Base-by-base conservation (phyloP, 352 stramenopile species). In the Phytophthora boehmeriae region DNA sequence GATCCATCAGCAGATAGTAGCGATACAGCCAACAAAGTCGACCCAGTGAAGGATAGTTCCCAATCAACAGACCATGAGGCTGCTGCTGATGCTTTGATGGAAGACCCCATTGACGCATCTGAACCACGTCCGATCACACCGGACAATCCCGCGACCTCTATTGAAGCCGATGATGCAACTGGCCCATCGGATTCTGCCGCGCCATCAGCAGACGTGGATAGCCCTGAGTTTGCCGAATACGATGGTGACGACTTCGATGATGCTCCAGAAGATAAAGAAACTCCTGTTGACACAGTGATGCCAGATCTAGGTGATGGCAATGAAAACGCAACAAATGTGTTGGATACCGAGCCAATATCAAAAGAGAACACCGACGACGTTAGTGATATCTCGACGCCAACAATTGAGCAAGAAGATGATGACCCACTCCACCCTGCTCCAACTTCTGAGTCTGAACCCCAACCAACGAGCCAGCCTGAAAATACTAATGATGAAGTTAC, bases 161-260 rank as follows among this genome's bases (percentile, higher is more conserved):
- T 32, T 48, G 9, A 20, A 25, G 11, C n/a, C 39, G 32, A 8
- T 46, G 52, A 65, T 39, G 23, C 8, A 1, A 4, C 16, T 27
- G 35, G 8, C 16, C 30, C 50, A 17, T 36, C 34, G 16, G 23
- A 30, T 17, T 13, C 34, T 39, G 34, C 10, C 20, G 46, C 32
- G 5, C 19, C 49, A 10, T 42, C 46, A 5, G 20, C 22, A 11
- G 53, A 59, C n/a, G 11, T 34, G 6, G 46, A 44, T 25, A 32
- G 57, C 14, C 14, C 49, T 19, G 34, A 59, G n/a, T 22, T 39
- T 14, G 62, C 53, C 30, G 48, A 34, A 6, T 75, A 71, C 20
- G 57, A 62, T 14, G 67, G 70, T 35, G 63, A 73, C 2, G 52
- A 59, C 2, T 76, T 73, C 19, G 59, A 65, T 13, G 47, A 73